These are phyloP conservation scores for Vitis labrusca DNA, from an alignment of 164 flowering plant species.

Conservation along the genomic window DNA sequence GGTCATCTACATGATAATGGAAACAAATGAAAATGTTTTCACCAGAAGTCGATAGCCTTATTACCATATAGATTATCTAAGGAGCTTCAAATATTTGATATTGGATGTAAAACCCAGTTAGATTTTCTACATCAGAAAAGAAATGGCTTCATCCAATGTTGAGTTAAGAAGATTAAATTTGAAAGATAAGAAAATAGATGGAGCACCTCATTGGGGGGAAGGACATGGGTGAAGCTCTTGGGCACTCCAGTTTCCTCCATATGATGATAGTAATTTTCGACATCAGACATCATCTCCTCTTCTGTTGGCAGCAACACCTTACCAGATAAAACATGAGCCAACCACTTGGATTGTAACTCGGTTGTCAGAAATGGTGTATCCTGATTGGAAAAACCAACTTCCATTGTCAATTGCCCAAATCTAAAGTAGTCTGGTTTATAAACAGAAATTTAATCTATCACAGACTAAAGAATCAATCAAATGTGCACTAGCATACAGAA, in stretches of 20 bases:
- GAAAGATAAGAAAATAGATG: background rate
- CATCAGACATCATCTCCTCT: constrained; percentile 8
- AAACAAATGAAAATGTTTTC: background rate
- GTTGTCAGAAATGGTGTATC: background rate
- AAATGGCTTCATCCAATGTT: background rate
- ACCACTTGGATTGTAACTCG: constrained; percentile 20
- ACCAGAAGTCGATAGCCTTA: background rate
- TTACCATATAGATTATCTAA: background rate
- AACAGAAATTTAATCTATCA: too few relatives aligned
- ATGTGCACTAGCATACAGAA: too few relatives aligned
- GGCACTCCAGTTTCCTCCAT: constrained; percentile 14
- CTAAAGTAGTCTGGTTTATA: too few relatives aligned
- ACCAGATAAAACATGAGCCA: constrained; percentile 13
- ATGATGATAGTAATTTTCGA: background rate
- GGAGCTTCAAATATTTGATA: too few relatives aligned
- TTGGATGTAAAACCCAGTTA: too few relatives aligned
- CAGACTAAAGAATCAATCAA: too few relatives aligned
- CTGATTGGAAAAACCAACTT: too few relatives aligned
- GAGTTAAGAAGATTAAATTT: background rate
- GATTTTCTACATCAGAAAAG: background rate
- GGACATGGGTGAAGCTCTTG: constrained; percentile 5
- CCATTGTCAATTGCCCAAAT: too few relatives aligned
- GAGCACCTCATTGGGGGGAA: background rate
- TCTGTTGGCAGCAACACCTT: constrained; percentile 7
- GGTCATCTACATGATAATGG: background rate